Percentiles rank a stretch among this genome's conserved stretches.
These are phyloP conservation scores for Xylariaceae sp. DNA, from an alignment of 2,329 filamentous ascomycete genomes.

Conservation along the genomic window DNA sequence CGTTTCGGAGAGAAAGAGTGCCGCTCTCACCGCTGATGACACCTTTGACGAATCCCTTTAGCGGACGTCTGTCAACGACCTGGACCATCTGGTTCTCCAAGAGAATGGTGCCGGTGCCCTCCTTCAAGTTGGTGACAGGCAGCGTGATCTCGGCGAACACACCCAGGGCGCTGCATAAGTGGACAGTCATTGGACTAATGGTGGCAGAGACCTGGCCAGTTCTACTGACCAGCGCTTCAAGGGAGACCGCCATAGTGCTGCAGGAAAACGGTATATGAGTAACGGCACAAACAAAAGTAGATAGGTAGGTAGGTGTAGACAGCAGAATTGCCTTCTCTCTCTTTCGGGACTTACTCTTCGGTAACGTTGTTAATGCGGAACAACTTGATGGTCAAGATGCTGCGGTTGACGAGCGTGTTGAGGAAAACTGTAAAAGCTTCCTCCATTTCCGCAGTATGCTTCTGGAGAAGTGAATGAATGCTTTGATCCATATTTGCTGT, in stretches of 20 bases:
- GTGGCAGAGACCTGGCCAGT: slow-evolving; percentile 17
- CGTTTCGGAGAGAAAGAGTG: slow-evolving; percentile 20
- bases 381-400: slow-evolving; percentile 20
- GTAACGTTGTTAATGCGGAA: slow-evolving; percentile 27
- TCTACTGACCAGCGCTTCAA: slow-evolving; percentile 21
- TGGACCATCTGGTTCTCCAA: slow-evolving; percentile 21
- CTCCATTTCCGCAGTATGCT: slow-evolving; percentile 19
- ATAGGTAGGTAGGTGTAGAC: background rate
- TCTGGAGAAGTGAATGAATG: slow-evolving; percentile 15
- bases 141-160: slow-evolving; percentile 22
- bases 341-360: slow-evolving; percentile 22
- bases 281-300: slow-evolving; percentile 15
- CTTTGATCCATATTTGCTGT: slow-evolving; percentile 13
- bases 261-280: too few species aligned
- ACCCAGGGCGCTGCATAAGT: slow-evolving; percentile 12
- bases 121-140: slow-evolving; percentile 12
- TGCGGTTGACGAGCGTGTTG: slow-evolving; percentile 18
- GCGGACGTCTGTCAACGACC: slow-evolving; percentile 19
- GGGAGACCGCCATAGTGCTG: too few species aligned
- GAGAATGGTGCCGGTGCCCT: slow-evolving; percentile 17
- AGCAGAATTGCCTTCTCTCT: background rate
- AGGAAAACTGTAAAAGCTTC: slow-evolving; percentile 19
- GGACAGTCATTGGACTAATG: slow-evolving; percentile 11
- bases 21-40: slow-evolving; percentile 14
- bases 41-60: slow-evolving; percentile 20